phyloP scores from a whole-genome alignment of 306 rosid species.

The Macrotyloma uniflorum region DNA sequence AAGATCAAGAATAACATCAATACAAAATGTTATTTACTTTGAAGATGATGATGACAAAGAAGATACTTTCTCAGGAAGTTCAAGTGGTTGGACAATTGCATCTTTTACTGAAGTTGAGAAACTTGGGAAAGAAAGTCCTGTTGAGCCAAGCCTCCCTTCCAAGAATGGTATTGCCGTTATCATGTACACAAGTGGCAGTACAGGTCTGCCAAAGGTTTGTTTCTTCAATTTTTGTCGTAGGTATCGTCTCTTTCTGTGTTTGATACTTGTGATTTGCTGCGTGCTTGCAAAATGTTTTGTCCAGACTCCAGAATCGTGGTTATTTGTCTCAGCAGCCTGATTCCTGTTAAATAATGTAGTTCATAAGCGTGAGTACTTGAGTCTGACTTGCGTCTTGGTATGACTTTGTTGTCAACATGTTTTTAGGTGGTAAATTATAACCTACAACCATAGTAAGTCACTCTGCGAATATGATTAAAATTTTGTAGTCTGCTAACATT shows the following conservation, averaged over 20 bases:
- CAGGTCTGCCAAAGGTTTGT: constrained; percentile 92
- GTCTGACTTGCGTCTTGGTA: constrained; percentile 16
- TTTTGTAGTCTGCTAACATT: not conserved
- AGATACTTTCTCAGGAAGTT: constrained; percentile 50
- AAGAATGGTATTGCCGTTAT: constrained; percentile 70
- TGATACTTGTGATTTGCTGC: constrained; percentile 33
- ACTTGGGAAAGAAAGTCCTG: constrained; percentile 67
- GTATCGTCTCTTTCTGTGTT: not conserved
- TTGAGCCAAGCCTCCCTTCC: constrained; percentile 71
- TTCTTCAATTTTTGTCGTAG: constrained; percentile 29
- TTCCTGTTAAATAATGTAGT: not conserved
- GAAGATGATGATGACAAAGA: constrained; percentile 65
- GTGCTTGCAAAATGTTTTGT: constrained; percentile 4
- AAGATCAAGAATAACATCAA: constrained; percentile 58
- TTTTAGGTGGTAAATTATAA: constrained; percentile 10
- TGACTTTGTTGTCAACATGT: constrained; percentile 11
- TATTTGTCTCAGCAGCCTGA: not conserved
- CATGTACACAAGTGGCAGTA: constrained; percentile 98
- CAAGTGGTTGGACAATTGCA: constrained; percentile 53
- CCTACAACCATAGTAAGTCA: constrained; percentile 6
- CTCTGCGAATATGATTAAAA: not conserved
- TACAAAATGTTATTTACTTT: constrained; percentile 72
- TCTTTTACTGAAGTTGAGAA: constrained; percentile 80
- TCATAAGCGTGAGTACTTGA: not conserved
- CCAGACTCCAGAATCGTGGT: not conserved